Evolutionary conservation across 148 eudicot species (phyloP), one percentile per base, ranked within the genome.

Genomic region (Silene uniflora): DNA sequence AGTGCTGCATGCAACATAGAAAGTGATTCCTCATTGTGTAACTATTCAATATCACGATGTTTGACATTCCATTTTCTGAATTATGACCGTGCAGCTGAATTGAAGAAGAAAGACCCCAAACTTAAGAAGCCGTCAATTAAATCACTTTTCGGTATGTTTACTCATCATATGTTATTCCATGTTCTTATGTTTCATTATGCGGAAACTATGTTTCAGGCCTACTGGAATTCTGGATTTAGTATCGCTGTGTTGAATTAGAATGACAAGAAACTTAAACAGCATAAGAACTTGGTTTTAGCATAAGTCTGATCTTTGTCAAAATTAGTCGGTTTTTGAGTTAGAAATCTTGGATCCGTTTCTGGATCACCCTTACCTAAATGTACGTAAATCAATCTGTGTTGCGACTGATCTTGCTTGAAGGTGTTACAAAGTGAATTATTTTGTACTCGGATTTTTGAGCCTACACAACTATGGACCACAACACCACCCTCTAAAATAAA

Each of bases 111-210:
- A 86, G 89, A 77, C 78, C 77, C 73, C 86, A 90, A 86, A 73
- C 83, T 90, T 46, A 95, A 95, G 84, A 89, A 90, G 82, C 98
- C 97, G 68, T 81, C 98, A 74, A 88, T 96, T 76, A 96, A 91
- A 83, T 77, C 99, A 69, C 93, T 96, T 71, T 96, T 96, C 67
- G 99, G 99, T 96, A 88, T 49, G 87, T 52, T 35, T 6, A 44
- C 39, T 32, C 35, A 62, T 61, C 39, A 10, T 25, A 13, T 47
- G n/a, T 35, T 55, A n/a, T 39, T 14, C 18, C 19, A 21, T 70
- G 59, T 25, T 23, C 54, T 77, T 10, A 4, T 24, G 17, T 47
- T 9, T 76, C 19, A 24, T 65, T 24, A 61, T 22, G 64, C 64
- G 11, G 6, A 21, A 5, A 8, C 5, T 22, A 0, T 23, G 12